Evolutionary conservation across 2,329 filamentous ascomycete genomes (phyloP), one percentile per base, ranked within the genome.

Genomic region (Colletotrichum sp.): DNA sequence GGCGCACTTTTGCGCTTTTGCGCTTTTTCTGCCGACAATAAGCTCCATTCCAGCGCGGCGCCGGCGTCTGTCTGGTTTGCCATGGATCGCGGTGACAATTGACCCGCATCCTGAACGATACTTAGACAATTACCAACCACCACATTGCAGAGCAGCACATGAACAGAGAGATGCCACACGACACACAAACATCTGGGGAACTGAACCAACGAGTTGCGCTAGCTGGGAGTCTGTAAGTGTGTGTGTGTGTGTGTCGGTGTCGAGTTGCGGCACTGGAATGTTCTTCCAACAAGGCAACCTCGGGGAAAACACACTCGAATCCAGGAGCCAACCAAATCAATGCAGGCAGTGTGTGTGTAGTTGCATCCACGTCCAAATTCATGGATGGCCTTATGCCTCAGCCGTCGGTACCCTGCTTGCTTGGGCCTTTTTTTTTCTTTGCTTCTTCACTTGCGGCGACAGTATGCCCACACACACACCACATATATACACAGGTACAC

Each of bases 1-100:
- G 70, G 64, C 70, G 73, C 73, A 75, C 73, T 73, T 73, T 75
- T 75, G 64, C 32, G 15, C 57, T 75, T 66, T 48, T 48, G 43
- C 43, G 43, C 43, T 75, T 67, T 67, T 75, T 68, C 70, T 75
- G 73, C 73, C 69, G 70, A 58, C 30, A 67, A 67, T 34, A 75
- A 32, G 67, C 67, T 70, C 61, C 63, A 48, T 48, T 48, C 43
- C 43, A 48, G 43, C 43, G 43, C 43, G 18, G 43, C 63, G 16
- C 34, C 30, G 57, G 15, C 24, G 57, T 68, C 13, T 26, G n/a
- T 48, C 43, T n/a, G 38, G 38, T 10, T 0, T 43, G 38, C 38
- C 38, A 43, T 38, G 36, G 36, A 38, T 57, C 52, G 55, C 34
- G 16, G 13, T 68, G 52, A 32, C 48, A 38, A 38, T 32, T 38